Evolutionary conservation across 345 rosid species (phyloP).

Genomic region (Hypericum perforatum): DNA sequence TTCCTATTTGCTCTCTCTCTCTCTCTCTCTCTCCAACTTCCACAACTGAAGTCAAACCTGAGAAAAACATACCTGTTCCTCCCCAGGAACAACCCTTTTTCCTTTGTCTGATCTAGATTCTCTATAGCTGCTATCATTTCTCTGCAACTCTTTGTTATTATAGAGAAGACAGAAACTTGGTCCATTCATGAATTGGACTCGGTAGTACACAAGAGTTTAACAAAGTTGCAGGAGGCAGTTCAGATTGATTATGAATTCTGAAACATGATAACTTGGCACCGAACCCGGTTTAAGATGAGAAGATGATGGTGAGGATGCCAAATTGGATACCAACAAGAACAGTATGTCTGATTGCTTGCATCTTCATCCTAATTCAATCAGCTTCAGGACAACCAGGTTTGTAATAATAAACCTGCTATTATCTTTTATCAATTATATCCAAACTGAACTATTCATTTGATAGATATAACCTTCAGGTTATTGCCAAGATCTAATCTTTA

Average conservation of each 20-base stretch:
- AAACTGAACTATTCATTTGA: neutral
- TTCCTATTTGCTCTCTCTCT: constrained; percentile 10
- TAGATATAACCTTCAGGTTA: too few species aligned
- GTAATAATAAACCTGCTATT: constrained; percentile 2
- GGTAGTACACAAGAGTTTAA: too few species aligned
- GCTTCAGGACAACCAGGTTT: constrained; percentile 36
- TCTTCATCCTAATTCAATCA: constrained; percentile 23
- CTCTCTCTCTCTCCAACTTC: constrained; percentile 22
- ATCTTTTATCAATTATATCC: neutral
- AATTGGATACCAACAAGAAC: constrained; percentile 15
- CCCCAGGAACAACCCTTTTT: constrained; percentile 8
- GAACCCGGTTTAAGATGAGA: constrained; percentile 27
- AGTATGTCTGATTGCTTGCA: constrained; percentile 17
- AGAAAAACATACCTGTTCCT: constrained; percentile 11
- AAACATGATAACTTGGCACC: constrained; percentile 24
- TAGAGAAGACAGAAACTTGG: too few species aligned
- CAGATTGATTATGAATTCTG: constrained; percentile 17
- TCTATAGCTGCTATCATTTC: too few species aligned
- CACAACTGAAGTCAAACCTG: constrained; percentile 42
- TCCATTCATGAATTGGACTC: too few species aligned
- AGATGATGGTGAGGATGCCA: constrained; percentile 34
- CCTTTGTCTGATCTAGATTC: neutral
- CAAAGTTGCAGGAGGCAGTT: neutral
- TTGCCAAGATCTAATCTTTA: too few species aligned
- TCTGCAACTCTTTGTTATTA: neutral